Base-by-base conservation (phyloP, 2,329 filamentous ascomycete genomes). In the Fonsecaea pedrosoi region DNA sequence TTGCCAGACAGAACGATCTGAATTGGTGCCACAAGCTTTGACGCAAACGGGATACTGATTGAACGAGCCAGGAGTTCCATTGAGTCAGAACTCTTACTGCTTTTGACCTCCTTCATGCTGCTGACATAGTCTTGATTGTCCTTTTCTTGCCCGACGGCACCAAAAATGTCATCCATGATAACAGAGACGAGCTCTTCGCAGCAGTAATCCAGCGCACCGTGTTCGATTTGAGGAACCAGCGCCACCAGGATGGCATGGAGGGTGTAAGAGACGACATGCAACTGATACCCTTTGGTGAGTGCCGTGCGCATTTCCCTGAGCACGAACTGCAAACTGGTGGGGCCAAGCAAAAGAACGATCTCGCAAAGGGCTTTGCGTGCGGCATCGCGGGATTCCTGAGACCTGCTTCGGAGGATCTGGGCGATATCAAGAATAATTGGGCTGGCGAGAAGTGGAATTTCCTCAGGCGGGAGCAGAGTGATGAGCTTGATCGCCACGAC, bases 151-250 rank as follows among this genome's bases (percentile, higher is more conserved):
- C 95, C 95, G 38, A 91, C 90, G 5, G 89, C 87, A 35, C 96
- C 96, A 75, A 99, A 99, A 12, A 96, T 95, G 76, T 99, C 96
- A 74, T 99, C 95, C 92, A 99, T 95, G 70, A 98, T 90, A 53
- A 99, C 87, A 1, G 87, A 85, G 54, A 96, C 89, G 53, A 98
- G 88, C 10, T 90, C 85, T 2, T 86, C 82, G 8, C 97, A 82
- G 74, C 94, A 97, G 75, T 97, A 94, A 75, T 99, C 92, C 35
- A 99, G 82, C 72, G 94, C 92, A 30, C 96, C 95, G 18, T 92
- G 89, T 48, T 87, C 83, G 73, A 92, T 91, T 1, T 87, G 84
- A 9, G 92, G 89, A 10, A 90, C 87, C 8, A 90, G 87, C 4
- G 88, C 85, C 10, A 97, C 87, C 21, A 99, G 82, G 59, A 99